A percentile compares a stretch with the other conserved stretches of the same genome.
Conservation (phyloP, 371 early-diverging fungal species). For the Mortierella sp. region DNA sequence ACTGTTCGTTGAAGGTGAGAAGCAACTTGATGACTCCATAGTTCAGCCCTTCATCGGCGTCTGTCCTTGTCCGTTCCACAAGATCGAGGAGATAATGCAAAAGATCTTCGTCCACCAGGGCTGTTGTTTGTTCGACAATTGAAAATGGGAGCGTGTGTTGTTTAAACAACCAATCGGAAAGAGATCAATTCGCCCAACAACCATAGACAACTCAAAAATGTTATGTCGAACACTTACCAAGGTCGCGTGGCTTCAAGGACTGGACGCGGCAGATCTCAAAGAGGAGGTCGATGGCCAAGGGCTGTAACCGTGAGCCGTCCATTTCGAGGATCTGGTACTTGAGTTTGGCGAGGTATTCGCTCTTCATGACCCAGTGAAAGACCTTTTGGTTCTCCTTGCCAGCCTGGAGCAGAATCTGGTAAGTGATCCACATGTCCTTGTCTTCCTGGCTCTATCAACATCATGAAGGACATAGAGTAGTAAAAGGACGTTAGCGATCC, state of each 20-base stretch:
- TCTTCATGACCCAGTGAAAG: constrained; percentile 60
- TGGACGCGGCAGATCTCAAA: constrained; percentile 83
- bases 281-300: constrained; percentile 71
- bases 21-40: constrained; percentile 78
- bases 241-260: constrained; percentile 70
- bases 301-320: constrained; percentile 60
- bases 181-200: no score
- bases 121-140: constrained; percentile 25
- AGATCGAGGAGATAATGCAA: constrained; percentile 73
- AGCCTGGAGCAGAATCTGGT: constrained; percentile 64
- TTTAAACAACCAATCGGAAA: no score
- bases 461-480: background rate
- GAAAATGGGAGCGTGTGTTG: background rate
- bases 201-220: no score
- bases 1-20: constrained; percentile 80
- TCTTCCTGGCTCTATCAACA: constrained; percentile 28
- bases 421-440: constrained; percentile 61
- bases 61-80: constrained; percentile 77
- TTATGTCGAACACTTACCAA: constrained; percentile 59
- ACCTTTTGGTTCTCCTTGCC: constrained; percentile 61
- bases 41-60: constrained; percentile 80
- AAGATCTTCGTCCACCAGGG: constrained; percentile 61
- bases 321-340: constrained; percentile 62
- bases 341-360: constrained; percentile 65
- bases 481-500: background rate